Percentiles rank a stretch among this genome's conserved stretches.
These are phyloP conservation scores for Coriaria nepalensis DNA, from an alignment of 306 rosid genomes.

Conservation along the genomic window DNA sequence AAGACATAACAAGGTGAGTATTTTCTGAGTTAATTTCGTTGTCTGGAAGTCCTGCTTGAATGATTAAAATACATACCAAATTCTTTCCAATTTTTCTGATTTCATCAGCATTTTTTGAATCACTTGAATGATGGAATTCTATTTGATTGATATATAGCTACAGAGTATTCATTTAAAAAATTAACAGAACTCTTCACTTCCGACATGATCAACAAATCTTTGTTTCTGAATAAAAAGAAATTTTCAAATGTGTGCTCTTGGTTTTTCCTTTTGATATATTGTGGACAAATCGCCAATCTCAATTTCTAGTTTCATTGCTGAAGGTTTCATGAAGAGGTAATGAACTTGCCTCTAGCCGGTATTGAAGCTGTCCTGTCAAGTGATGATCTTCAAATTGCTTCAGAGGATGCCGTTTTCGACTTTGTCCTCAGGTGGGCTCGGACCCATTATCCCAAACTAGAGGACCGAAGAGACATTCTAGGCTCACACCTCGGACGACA, in stretches of 20 bases:
- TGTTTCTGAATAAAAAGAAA: no score
- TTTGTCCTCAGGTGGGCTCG: constrained; percentile 35
- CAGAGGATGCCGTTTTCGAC: constrained; percentile 35
- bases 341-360: constrained; percentile 39
- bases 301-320: constrained; percentile 3
- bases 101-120: no score
- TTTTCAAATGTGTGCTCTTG: neutral
- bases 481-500: constrained; percentile 25
- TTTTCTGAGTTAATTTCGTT: neutral
- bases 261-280: neutral
- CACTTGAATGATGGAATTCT: no score
- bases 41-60: neutral
- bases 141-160: no score
- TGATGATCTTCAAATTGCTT: constrained; percentile 32
- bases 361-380: constrained; percentile 34
- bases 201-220: no score
- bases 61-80: no score
- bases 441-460: constrained; percentile 23
- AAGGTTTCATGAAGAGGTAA: constrained; percentile 30
- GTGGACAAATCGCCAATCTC: neutral
- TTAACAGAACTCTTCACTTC: no score
- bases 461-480: constrained; percentile 26
- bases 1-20: constrained; percentile 32
- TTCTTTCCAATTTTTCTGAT: no score
- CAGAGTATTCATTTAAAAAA: no score